Evolutionary conservation across 306 rosid species (phyloP).

Genomic region (Oemleria cerasiformis): DNA sequence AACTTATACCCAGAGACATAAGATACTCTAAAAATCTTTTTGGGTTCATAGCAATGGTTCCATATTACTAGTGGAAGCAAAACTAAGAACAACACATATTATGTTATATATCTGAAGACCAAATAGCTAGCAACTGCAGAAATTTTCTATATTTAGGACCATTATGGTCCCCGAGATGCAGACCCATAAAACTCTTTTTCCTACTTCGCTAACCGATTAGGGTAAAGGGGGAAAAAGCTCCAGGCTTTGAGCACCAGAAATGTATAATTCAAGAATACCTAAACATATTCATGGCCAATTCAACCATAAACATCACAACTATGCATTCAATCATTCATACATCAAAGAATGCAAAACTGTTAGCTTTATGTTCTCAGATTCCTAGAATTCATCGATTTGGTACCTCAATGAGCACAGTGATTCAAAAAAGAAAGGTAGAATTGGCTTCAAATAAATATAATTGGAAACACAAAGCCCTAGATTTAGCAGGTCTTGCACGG

Average conservation of each 20-base stretch:
- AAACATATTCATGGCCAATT: not conserved
- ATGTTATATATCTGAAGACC: too few relatives aligned
- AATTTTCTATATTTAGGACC: not conserved
- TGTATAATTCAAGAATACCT: not conserved
- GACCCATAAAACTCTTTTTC: not conserved
- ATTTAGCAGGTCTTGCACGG: not conserved
- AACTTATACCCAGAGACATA: not conserved
- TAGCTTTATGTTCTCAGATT: not conserved
- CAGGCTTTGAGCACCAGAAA: not conserved
- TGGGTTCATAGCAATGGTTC: not conserved
- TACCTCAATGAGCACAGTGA: not conserved
- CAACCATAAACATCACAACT: not conserved
- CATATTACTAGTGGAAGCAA: not conserved
- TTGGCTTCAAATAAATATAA: not conserved
- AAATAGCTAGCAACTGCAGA: too few relatives aligned
- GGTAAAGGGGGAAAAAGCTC: not conserved
- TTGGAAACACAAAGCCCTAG: not conserved
- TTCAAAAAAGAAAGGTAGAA: not conserved
- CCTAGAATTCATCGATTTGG: constrained; percentile 1
- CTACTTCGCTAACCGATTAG: not conserved
- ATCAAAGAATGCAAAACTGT: not conserved
- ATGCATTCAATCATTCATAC: not conserved
- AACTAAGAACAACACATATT: not conserved
- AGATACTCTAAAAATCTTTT: not conserved
- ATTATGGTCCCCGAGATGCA: not conserved